These are phyloP conservation scores for Leptomonas seymouri DNA, from an alignment of 208 protist genomes.

Conservation along the genomic window DNA sequence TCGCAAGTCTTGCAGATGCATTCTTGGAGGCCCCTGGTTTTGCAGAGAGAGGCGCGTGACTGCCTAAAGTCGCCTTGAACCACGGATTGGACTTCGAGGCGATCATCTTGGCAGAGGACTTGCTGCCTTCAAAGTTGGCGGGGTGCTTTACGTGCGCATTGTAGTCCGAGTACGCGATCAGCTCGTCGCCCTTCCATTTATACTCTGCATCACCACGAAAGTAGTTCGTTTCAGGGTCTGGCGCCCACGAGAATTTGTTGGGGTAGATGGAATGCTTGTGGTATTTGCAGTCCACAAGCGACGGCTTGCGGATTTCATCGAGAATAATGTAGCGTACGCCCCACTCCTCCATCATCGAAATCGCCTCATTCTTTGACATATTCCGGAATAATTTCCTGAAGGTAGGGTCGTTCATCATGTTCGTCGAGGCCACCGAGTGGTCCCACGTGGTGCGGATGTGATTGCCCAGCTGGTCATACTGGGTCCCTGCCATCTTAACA, in stretches of 20 bases:
- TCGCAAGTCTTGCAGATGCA: constrained; percentile 14
- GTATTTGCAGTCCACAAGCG: constrained; percentile 74
- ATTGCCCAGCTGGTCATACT: constrained; percentile 74
- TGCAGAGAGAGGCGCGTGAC: background rate
- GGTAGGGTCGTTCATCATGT: constrained; percentile 55
- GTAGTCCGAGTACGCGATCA: constrained; percentile 74
- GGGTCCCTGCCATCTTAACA: constrained; percentile 53
- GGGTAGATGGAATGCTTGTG: constrained; percentile 75
- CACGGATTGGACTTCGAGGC: constrained; percentile 18
- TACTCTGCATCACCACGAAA: constrained; percentile 79
- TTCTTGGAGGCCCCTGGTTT: constrained; percentile 1
- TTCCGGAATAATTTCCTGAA: constrained; percentile 42
- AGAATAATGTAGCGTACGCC: constrained; percentile 82
- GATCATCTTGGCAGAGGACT: background rate
- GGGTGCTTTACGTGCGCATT: constrained; percentile 54
- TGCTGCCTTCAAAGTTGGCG: constrained; percentile 28
- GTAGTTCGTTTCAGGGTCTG: constrained; percentile 72
- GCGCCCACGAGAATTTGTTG: constrained; percentile 84
- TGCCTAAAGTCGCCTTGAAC: constrained; percentile 10
- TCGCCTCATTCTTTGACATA: constrained; percentile 68
- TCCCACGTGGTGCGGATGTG: constrained; percentile 74
- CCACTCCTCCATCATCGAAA: constrained; percentile 77
- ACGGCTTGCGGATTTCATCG: constrained; percentile 82
- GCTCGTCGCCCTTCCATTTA: constrained; percentile 84
- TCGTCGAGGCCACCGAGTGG: constrained; percentile 48